phyloP scores from a whole-genome alignment of 768 basidiomycete species.

The Megacollybia marginata region DNA sequence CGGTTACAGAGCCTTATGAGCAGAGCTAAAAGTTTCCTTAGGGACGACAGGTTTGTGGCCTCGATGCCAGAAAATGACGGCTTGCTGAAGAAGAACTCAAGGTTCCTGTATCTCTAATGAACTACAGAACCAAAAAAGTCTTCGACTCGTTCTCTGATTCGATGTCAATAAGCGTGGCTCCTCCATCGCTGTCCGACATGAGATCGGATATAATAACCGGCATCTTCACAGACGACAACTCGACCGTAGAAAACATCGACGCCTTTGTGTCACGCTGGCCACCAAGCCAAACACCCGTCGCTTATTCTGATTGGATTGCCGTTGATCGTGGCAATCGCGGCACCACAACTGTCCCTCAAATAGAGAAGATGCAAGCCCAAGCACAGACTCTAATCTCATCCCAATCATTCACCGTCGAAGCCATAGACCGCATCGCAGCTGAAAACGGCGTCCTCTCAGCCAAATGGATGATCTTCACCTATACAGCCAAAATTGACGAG shows the following conservation, averaged over 20 bases:
- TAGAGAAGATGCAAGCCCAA: constrained; percentile 9
- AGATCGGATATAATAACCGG: background rate
- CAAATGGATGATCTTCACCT: constrained; percentile 33
- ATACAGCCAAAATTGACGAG: constrained; percentile 21
- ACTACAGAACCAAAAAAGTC: background rate
- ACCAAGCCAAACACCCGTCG: constrained; percentile 25
- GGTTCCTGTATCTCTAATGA: background rate
- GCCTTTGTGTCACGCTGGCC: constrained; percentile 28
- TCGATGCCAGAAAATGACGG: too few species aligned
- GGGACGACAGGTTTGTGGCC: too few species aligned
- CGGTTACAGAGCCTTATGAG: too few species aligned
- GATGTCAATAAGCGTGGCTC: background rate
- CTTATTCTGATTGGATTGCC: constrained; percentile 27
- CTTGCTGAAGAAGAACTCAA: background rate
- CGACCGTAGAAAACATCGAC: constrained; percentile 15
- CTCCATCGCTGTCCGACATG: background rate
- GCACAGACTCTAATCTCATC: constrained; percentile 15
- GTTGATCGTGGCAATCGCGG: constrained; percentile 14
- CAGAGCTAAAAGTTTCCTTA: too few species aligned
- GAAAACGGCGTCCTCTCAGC: constrained; percentile 22
- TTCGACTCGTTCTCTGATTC: background rate
- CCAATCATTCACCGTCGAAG: constrained; percentile 19
- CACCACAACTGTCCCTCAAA: background rate
- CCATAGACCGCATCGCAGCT: constrained; percentile 26
- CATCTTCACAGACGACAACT: constrained; percentile 13